phyloP scores from a whole-genome alignment of 2,329 filamentous ascomycete species.

The Penicillium palitans region DNA sequence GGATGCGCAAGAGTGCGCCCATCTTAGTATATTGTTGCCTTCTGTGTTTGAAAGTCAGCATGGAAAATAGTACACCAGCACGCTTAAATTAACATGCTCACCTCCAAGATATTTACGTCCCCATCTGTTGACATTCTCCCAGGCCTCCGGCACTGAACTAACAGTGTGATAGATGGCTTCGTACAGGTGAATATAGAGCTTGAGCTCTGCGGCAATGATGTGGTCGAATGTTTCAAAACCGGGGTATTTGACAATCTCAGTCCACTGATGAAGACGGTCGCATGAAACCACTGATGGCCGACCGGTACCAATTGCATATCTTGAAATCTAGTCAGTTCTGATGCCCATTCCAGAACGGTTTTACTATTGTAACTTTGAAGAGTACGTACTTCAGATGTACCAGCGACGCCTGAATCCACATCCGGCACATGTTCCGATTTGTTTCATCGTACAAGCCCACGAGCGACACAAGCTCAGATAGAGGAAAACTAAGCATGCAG shows the following conservation, averaged over 20 bases:
- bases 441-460: constrained; percentile 3
- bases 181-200: constrained; percentile 11
- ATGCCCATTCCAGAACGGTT: background rate
- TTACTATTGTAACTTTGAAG: background rate
- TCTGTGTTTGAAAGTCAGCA: background rate
- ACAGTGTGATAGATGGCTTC: constrained; percentile 4
- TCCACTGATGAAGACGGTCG: constrained; percentile 7
- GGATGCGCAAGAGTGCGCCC: constrained; percentile 7
- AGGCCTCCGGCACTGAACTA: constrained; percentile 2
- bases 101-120: constrained; percentile 4
- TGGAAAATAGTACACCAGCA: rapidly evolving
- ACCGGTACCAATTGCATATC: constrained; percentile 11
- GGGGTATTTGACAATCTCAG: constrained; percentile 7
- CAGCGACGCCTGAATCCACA: constrained; percentile 13
- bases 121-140: constrained; percentile 9
- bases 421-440: constrained; percentile 9
- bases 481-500: constrained; percentile 11
- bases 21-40: background rate
- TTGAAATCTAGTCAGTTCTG: background rate
- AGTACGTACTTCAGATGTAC: constrained; percentile 10
- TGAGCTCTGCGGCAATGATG: constrained; percentile 10
- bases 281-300: constrained; percentile 9
- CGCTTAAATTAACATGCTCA: background rate
- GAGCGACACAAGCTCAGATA: constrained; percentile 2
- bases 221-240: constrained; percentile 8